Base-by-base conservation (phyloP, 352 stramenopile species). In the Thraustochytrium sp. region DNA sequence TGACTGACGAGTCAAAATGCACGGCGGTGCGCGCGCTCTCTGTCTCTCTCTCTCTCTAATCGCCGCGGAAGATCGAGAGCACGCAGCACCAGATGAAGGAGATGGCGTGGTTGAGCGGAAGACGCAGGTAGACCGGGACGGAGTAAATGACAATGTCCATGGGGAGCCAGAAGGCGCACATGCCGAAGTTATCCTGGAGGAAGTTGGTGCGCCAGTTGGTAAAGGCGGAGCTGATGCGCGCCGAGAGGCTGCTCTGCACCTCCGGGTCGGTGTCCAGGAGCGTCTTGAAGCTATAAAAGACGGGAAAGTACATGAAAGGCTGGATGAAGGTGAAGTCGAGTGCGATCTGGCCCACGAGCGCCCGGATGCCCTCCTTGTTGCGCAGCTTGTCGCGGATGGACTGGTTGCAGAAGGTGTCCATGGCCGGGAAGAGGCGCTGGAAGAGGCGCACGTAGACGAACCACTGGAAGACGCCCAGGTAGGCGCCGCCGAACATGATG, bases 11-110 rank as follows among this genome's bases (percentile, higher is more conserved):
- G n/a, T n/a, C n/a, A n/a, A n/a, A n/a, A n/a, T n/a, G n/a, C n/a
- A n/a, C n/a, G n/a, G n/a, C n/a, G n/a, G n/a, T n/a, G n/a, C n/a
- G n/a, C n/a, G n/a, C n/a, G n/a, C n/a, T n/a, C n/a, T n/a, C n/a
- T n/a, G n/a, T n/a, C n/a, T n/a, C n/a, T n/a, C n/a, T n/a, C n/a
- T n/a, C n/a, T n/a, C n/a, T 0, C n/a, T 55, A 55, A 18, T 72
- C 88, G 73, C 90, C 90, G 34, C 90, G 86, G 51, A 89, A 92
- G 82, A 94, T 90, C 75, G 86, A 91, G 29, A 94, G 87, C 85
- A 93, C 92, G 18, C 88, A 88, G 29, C 89, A 93, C 90, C 90
- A 94, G 74, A 92, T 91, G 86, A 94, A 94, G 49, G 86, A 91
- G 3, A 93, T 88, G 68, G 90, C 78, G 80, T 94, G 90, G 46